A percentile compares a stretch with the other conserved stretches of the same genome.
These are phyloP conservation scores for Tetrapisispora iriomotensis DNA, from an alignment of 805 yeast species.

Conservation along the genomic window DNA sequence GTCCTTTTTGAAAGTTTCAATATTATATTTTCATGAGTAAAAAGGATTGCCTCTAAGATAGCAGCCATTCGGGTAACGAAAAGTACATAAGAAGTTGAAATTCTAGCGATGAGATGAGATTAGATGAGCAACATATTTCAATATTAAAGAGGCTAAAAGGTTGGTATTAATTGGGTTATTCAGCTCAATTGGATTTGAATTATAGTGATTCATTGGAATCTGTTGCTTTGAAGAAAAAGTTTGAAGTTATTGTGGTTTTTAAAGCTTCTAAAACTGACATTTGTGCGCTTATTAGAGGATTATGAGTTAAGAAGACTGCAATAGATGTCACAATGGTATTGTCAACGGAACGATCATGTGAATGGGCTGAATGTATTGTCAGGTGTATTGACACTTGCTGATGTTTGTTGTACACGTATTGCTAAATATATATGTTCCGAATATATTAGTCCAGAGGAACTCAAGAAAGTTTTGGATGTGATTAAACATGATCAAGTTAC, in stretches of 20 bases:
- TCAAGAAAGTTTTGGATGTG: neutral
- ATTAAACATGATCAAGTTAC: neutral
- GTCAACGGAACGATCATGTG: neutral
- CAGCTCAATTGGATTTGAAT: too few relatives aligned
- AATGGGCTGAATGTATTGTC: too few relatives aligned
- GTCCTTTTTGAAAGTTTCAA: too few relatives aligned
- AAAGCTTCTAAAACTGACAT: too few relatives aligned
- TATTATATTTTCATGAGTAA: too few relatives aligned
- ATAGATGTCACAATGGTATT: constrained; percentile 2
- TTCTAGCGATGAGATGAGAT: neutral
- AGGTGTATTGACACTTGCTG: neutral
- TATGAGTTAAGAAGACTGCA: neutral
- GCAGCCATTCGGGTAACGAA: neutral
- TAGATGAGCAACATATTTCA: too few relatives aligned
- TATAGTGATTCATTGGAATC: too few relatives aligned
- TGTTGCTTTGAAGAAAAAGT: too few relatives aligned
- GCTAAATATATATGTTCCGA: neutral
- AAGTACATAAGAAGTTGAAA: neutral
- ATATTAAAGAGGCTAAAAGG: too few relatives aligned
- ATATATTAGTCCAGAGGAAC: neutral
- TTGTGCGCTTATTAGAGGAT: too few relatives aligned
- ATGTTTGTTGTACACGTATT: neutral
- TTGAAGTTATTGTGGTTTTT: too few relatives aligned
- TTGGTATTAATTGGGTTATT: too few relatives aligned
- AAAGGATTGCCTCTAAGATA: neutral